phyloP scores from a whole-genome alignment of 768 basidiomycete genomes.

The Leccinum rimulosum region DNA sequence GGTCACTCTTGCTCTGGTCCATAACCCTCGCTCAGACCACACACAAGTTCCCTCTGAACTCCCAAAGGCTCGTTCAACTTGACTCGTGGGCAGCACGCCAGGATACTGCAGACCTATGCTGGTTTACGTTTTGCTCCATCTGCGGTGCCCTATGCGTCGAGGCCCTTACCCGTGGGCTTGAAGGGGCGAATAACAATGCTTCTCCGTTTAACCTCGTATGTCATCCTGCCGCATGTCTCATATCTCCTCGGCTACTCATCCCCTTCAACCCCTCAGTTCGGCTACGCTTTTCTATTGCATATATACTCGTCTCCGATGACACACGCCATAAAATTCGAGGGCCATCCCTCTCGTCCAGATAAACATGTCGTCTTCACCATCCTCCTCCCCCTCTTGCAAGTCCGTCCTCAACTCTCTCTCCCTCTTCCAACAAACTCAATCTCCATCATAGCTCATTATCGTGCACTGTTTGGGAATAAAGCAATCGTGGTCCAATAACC shows the following conservation, averaged over 20 bases:
- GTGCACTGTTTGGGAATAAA: conserved; percentile 66
- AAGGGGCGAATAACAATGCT: conserved; percentile 55
- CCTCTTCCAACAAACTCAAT: neutral
- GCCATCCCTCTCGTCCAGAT: conserved; percentile 62
- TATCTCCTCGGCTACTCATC: neutral
- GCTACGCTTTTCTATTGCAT: conserved; percentile 74
- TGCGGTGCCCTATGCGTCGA: conserved; percentile 65
- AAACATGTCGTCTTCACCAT: conserved; percentile 73
- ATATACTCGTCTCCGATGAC: conserved; percentile 68
- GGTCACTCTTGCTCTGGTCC: conserved; percentile 55
- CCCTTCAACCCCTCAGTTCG: conserved; percentile 45
- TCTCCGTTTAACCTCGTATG: conserved; percentile 73
- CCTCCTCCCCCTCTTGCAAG: conserved; percentile 70
- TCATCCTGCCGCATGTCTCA: conserved; percentile 12
- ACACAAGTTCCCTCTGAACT: conserved; percentile 37
- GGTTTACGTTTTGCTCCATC: conserved; percentile 69
- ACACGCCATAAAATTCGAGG: conserved; percentile 42
- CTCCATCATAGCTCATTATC: conserved; percentile 47
- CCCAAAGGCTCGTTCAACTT: conserved; percentile 34
- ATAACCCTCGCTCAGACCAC: conserved; percentile 59
- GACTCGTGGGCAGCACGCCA: conserved; percentile 45
- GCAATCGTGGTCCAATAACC: conserved; percentile 59
- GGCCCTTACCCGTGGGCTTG: conserved; percentile 63
- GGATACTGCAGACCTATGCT: conserved; percentile 65
- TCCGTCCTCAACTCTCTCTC: conserved; percentile 27